A percentile compares a stretch with the other conserved stretches of the same genome.
These are phyloP conservation scores for Deinandra increscens DNA, from an alignment of 129 eudicot species.

Conservation along the genomic window DNA sequence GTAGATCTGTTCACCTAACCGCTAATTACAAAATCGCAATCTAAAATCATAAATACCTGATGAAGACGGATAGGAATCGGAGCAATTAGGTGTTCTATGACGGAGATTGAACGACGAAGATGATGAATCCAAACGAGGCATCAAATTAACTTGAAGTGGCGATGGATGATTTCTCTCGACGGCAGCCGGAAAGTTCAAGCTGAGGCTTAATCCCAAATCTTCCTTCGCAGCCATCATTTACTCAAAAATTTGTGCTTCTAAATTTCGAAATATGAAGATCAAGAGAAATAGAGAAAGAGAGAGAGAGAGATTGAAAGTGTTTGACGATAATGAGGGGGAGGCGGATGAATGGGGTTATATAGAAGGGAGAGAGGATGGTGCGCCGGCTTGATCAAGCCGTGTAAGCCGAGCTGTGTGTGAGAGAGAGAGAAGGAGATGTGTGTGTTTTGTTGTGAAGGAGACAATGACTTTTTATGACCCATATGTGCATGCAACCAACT, in stretches of 20 bases:
- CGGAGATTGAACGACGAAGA: slow-evolving; percentile 34
- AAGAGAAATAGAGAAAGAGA: slow-evolving; percentile 1
- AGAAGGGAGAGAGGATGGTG: slow-evolving; percentile 1
- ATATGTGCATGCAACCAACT: slow-evolving; percentile 38
- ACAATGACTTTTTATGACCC: slow-evolving; percentile 36
- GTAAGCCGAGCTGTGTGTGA: slow-evolving; percentile 32
- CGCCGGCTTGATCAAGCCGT: slow-evolving; percentile 34
- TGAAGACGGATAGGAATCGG: slow-evolving; percentile 37
- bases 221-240: slow-evolving; percentile 52
- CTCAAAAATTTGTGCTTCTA: background rate
- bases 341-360: slow-evolving; percentile 40
- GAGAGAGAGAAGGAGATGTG: slow-evolving; percentile 2
- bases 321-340: slow-evolving; percentile 23
- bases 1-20: background rate
- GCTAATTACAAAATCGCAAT: background rate
- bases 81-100: slow-evolving; percentile 44
- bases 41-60: slow-evolving; percentile 30
- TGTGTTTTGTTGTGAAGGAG: slow-evolving; percentile 34
- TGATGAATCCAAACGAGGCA: slow-evolving; percentile 37
- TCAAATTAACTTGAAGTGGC: slow-evolving; percentile 52
- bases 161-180: slow-evolving; percentile 19
- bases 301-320: slow-evolving; percentile 14
- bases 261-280: background rate
- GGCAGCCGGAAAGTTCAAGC: slow-evolving; percentile 47
- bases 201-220: slow-evolving; percentile 63